Conservation (phyloP, 306 rosid species). For the Vigna hirtella region DNA sequence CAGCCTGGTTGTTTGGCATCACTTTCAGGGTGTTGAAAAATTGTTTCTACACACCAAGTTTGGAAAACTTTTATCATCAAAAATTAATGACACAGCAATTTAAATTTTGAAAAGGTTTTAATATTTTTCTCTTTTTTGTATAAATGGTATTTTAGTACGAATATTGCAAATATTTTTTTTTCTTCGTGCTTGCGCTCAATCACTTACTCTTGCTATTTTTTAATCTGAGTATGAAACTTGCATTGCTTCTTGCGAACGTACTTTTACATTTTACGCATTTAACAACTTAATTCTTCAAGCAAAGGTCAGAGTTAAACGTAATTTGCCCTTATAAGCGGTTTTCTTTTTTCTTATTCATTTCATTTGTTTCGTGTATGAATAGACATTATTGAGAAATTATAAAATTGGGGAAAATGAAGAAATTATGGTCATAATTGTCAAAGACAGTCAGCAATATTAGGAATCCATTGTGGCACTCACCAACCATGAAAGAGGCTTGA, state of each 20-base stretch:
- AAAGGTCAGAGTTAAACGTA: conserved; percentile 37
- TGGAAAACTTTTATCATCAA: not conserved
- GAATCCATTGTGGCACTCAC: conserved; percentile 42
- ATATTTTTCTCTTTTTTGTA: no score
- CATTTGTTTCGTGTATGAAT: conserved; percentile 35
- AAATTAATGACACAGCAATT: not conserved
- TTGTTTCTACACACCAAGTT: no score
- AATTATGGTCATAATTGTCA: conserved; percentile 39
- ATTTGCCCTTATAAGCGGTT: not conserved
- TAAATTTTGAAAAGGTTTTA: no score
- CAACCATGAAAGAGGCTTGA: conserved; percentile 51
- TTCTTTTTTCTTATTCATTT: no score
- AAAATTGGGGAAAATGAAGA: not conserved
- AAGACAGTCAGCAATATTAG: conserved; percentile 40
- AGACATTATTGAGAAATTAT: not conserved
- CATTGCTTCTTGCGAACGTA: not conserved
- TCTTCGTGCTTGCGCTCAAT: not conserved
- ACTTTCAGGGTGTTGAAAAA: not conserved
- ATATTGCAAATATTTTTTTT: no score
- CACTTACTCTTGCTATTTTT: not conserved
- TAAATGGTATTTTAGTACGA: no score
- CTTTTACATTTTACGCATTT: not conserved
- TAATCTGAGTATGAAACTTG: not conserved
- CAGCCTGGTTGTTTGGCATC: not conserved
- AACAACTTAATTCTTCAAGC: not conserved